Conservation (phyloP, 208 protist genomes). For the Trypanosoma boissoni region DNA sequence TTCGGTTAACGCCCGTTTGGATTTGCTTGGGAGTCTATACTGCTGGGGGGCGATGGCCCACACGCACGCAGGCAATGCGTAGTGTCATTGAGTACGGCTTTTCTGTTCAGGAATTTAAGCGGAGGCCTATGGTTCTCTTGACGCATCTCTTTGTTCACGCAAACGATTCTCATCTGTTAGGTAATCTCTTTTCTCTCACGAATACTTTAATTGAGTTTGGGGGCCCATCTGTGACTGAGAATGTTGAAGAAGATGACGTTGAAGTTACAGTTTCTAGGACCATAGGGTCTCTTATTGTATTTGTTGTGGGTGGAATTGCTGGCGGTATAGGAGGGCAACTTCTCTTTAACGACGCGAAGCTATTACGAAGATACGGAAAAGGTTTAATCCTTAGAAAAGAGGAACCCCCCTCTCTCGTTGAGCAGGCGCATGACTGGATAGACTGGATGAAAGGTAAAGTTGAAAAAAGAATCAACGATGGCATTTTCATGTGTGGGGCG, state of each 20-base stretch:
- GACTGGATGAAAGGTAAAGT: slow-evolving; percentile 21
- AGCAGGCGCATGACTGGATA: slow-evolving; percentile 12
- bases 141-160: slow-evolving; percentile 71
- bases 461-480: slow-evolving; percentile 32
- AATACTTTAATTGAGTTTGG: slow-evolving; percentile 55
- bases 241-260: slow-evolving; percentile 23
- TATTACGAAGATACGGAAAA: slow-evolving; percentile 4
- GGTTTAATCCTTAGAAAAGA: neutral
- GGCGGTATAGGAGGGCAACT: slow-evolving; percentile 64
- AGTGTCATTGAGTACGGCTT: slow-evolving; percentile 53
- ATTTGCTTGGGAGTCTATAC: slow-evolving; percentile 55
- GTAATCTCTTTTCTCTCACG: slow-evolving; percentile 42
- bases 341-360: slow-evolving; percentile 47
- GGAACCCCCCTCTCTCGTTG: neutral
- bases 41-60: slow-evolving; percentile 39
- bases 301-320: slow-evolving; percentile 38
- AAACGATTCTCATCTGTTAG: slow-evolving; percentile 41
- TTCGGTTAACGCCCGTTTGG: slow-evolving; percentile 49
- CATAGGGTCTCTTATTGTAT: slow-evolving; percentile 41
- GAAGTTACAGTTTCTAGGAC: slow-evolving; percentile 16
- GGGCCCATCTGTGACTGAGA: slow-evolving; percentile 17
- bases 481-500: slow-evolving; percentile 56
- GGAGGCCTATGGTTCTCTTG: slow-evolving; percentile 28
- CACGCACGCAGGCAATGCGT: slow-evolving; percentile 27
- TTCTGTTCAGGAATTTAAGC: slow-evolving; percentile 27